Base-by-base conservation (phyloP, 2,329 filamentous ascomycete genomes). In the Paraphoma sp. region DNA sequence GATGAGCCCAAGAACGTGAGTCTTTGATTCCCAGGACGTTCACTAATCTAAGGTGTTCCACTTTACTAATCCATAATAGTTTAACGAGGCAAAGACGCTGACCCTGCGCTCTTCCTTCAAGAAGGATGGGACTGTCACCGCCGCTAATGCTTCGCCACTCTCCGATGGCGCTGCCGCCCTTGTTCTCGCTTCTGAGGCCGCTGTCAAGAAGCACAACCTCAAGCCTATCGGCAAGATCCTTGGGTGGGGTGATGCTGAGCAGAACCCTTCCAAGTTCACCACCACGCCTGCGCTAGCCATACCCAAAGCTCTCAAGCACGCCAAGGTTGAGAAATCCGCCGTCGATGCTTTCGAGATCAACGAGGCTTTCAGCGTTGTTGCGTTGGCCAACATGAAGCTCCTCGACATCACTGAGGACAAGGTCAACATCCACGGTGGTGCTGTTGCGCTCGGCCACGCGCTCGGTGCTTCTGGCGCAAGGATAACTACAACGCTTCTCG, bases 341-440 rank as follows among this genome's bases (percentile, higher is more conserved):
- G 85, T 99, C 56, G 94, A 98, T 73, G 95, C 88, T 69, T 99
- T 95, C 79, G 95, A 99, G 84, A 97, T 99, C 84, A 99, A 99
- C 84, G 95, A 99, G 84, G 95, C 95, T 42, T 99, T 99, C 84
- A 95, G 91, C 62, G 95, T 97, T 48, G 95, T 99, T 62, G 92
- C 95, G 40, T 86, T 99, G 50, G 93, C 95, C 66, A 99, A 99
- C 84, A 88, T 97, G 82, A 97, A 99, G 86, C 79, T 98, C 53
- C 87, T 99, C 41, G 85, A 84, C 60, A 81, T 99, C 54, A 83
- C 84, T 63, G 85, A 91, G 64, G 91, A 93, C 57, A 96, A 93
- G 81, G 93, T 99, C 76, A 99, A 99, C 81, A 83, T 98, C 54
- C 94, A 93, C 73, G 95, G 95, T 73, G 95, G 95, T 76, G 91